Conservation (phyloP, 2,329 filamentous ascomycete species). For the Bipolaris zeicola region DNA sequence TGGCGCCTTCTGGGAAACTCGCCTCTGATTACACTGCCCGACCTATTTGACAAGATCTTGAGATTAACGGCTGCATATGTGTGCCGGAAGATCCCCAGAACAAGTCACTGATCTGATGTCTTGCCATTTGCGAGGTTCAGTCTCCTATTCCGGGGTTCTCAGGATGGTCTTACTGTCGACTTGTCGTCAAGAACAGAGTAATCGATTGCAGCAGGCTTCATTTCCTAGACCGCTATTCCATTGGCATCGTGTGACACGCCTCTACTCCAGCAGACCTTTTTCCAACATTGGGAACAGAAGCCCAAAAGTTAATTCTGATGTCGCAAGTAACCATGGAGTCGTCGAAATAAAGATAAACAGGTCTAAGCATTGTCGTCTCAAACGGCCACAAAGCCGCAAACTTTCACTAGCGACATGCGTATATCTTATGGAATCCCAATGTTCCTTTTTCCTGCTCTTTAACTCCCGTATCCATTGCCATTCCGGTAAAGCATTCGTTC, state of each 20-base stretch:
- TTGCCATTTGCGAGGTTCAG: too few relatives aligned
- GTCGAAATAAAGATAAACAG: background rate
- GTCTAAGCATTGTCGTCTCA: background rate
- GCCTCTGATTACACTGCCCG: too few relatives aligned
- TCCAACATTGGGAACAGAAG: background rate
- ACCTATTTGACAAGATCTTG: too few relatives aligned
- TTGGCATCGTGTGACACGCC: too few relatives aligned
- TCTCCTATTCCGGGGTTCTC: too few relatives aligned
- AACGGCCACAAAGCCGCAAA: background rate
- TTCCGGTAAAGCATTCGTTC: background rate
- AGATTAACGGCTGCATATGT: too few relatives aligned
- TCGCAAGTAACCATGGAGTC: background rate
- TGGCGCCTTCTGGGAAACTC: background rate
- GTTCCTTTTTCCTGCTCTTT: background rate
- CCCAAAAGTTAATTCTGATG: background rate
- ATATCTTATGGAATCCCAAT: background rate
- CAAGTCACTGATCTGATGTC: too few relatives aligned
- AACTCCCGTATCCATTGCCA: background rate
- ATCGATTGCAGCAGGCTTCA: too few relatives aligned
- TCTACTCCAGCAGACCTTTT: background rate
- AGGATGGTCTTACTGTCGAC: too few relatives aligned
- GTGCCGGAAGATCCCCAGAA: too few relatives aligned
- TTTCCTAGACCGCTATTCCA: too few relatives aligned
- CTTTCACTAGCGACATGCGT: background rate
- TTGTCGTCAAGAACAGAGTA: too few relatives aligned